These are phyloP conservation scores for Erysimum cheiri DNA, from an alignment of 441 rosid species.

Conservation along the genomic window DNA sequence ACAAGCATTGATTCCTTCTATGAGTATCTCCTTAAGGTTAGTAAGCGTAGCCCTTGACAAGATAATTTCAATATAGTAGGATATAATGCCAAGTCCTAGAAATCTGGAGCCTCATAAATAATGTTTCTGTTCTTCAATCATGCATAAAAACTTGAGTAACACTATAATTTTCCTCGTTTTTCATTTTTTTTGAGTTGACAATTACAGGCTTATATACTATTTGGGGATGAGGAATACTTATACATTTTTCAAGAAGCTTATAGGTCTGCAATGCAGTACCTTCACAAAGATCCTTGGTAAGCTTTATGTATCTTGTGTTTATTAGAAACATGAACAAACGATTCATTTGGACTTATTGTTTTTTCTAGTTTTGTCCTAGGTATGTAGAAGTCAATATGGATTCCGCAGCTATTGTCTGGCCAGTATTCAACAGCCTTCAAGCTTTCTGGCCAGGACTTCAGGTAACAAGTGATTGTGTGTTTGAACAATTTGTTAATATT, in stretches of 20 bases:
- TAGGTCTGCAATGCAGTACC: constrained; percentile 87
- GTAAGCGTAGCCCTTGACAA: constrained; percentile 23
- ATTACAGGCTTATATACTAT: constrained; percentile 90
- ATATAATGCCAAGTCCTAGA: background rate
- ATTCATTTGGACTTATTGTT: constrained; percentile 28
- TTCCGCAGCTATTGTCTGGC: constrained; percentile 98
- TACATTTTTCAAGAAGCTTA: constrained; percentile 96
- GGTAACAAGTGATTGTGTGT: constrained; percentile 49
- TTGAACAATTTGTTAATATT: background rate
- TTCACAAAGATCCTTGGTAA: constrained; percentile 98
- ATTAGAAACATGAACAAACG: constrained; percentile 37
- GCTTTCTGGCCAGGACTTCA: constrained; percentile 99
- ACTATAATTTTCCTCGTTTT: background rate
- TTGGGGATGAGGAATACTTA: constrained; percentile 96
- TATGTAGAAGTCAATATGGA: constrained; percentile 99
- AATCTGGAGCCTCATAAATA: background rate
- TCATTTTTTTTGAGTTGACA: constrained; percentile 17
- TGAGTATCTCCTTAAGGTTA: constrained; percentile 96
- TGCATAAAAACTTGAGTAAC: background rate
- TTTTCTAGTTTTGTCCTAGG: constrained; percentile 54
- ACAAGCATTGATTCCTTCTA: constrained; percentile 99
- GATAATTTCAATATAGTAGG: background rate
- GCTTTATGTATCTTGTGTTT: constrained; percentile 41
- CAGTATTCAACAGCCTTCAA: constrained; percentile 94
- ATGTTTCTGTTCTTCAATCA: background rate